phyloP scores from a whole-genome alignment of 495 filamentous ascomycete species.

The Penicillium nucicola region DNA sequence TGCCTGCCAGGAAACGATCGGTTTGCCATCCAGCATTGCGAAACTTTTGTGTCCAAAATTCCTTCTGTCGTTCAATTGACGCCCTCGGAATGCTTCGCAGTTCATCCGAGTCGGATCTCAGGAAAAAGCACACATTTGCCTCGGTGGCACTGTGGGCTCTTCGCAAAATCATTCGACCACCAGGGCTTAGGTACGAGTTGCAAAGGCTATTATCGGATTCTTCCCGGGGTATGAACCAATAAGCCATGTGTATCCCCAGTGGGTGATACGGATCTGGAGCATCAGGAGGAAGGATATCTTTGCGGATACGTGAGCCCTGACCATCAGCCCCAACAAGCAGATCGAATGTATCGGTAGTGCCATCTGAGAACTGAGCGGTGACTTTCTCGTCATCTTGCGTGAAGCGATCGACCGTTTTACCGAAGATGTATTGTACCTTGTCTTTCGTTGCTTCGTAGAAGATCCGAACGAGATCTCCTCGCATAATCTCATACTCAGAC shows the following conservation, averaged over 20 bases:
- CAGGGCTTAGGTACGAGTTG: conserved; percentile 13
- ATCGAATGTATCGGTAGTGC: conserved; percentile 38
- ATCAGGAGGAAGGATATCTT: conserved; percentile 25
- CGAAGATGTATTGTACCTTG: conserved; percentile 38
- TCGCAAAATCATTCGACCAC: conserved; percentile 23
- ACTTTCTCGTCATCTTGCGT: conserved; percentile 26
- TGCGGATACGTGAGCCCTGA: conserved; percentile 39
- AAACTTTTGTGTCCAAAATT: conserved; percentile 29
- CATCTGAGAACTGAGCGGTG: conserved; percentile 36
- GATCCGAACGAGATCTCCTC: conserved; percentile 38
- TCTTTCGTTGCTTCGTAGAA: conserved; percentile 36
- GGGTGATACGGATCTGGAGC: conserved; percentile 15
- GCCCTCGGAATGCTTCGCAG: conserved; percentile 12
- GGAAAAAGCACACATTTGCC: conserved; percentile 22
- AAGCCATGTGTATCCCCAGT: conserved; percentile 35
- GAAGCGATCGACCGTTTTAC: conserved; percentile 21
- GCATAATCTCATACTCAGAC: conserved; percentile 47
- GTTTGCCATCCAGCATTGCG: conserved; percentile 43
- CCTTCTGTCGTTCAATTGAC: conserved; percentile 22
- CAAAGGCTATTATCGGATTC: conserved; percentile 27
- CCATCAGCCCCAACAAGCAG: conserved; percentile 51
- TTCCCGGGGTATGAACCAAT: conserved; percentile 39
- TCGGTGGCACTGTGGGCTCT: conserved; percentile 19
- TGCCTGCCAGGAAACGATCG: conserved; percentile 35
- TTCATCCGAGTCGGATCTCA: conserved; percentile 16